phyloP scores from a whole-genome alignment of 768 basidiomycete genomes.

The Mycena pura region DNA sequence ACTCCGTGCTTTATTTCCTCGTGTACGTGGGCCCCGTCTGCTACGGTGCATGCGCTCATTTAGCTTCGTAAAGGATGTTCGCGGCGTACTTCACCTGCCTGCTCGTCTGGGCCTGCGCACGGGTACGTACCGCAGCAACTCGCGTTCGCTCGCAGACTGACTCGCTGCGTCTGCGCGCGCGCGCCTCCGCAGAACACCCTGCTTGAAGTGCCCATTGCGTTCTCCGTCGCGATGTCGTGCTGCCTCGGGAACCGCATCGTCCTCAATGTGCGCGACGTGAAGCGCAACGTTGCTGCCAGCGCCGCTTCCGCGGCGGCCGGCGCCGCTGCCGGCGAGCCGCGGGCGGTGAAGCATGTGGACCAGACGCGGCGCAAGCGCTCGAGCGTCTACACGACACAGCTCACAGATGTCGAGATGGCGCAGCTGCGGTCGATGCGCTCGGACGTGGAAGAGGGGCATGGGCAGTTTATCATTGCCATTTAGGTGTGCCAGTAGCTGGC shows the following conservation, averaged over 20 bases:
- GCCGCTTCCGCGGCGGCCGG: no score
- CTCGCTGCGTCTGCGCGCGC: no score
- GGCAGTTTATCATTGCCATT: conserved; percentile 10
- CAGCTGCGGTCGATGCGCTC: conserved; percentile 41
- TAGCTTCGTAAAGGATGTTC: conserved; percentile 50
- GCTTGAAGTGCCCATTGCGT: conserved; percentile 62
- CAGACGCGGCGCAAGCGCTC: conserved; percentile 5
- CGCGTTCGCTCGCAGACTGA: not conserved
- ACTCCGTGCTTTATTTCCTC: conserved; percentile 63
- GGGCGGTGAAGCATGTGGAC: conserved; percentile 10
- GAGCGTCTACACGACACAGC: conserved; percentile 18
- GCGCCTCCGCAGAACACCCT: conserved; percentile 40
- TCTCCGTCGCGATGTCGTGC: conserved; percentile 64
- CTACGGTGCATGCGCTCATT: not conserved
- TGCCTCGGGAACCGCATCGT: conserved; percentile 63
- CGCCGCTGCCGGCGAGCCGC: no score
- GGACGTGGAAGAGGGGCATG: conserved; percentile 27
- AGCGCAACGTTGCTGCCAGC: conserved; percentile 39
- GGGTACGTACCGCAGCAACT: conserved; percentile 32
- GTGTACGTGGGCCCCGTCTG: conserved; percentile 46
- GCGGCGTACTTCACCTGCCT: conserved; percentile 61
- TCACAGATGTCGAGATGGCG: conserved; percentile 42
- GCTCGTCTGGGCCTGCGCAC: conserved; percentile 47
- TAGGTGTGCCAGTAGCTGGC: no score
- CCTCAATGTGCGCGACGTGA: conserved; percentile 58